These are phyloP conservation scores for Acanthamoeba triangularis DNA, from an alignment of 208 protist species.

Conservation along the genomic window DNA sequence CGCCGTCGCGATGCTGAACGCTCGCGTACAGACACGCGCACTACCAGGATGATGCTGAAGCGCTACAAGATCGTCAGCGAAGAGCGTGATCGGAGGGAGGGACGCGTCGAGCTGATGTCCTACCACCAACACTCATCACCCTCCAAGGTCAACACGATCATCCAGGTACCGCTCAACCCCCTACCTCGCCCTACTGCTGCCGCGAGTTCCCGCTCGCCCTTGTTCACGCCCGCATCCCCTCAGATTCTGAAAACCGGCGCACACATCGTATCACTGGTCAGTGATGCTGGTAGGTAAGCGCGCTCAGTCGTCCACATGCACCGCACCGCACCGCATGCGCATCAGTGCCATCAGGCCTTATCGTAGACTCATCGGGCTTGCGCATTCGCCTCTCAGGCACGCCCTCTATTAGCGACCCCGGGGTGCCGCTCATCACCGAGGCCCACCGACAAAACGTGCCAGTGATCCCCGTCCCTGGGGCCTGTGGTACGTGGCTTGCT, in stretches of 20 bases:
- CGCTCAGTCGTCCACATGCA: background rate
- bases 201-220: background rate
- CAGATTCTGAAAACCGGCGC: background rate
- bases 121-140: slow-evolving; percentile 70
- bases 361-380: too few species aligned
- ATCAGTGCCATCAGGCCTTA: background rate
- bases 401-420: slow-evolving; percentile 36
- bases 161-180: background rate
- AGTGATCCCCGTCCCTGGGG: slow-evolving; percentile 52
- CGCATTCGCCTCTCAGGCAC: background rate
- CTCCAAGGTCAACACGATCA: slow-evolving; percentile 13
- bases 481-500: slow-evolving; percentile 5
- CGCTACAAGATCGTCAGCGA: slow-evolving; percentile 50
- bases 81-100: background rate
- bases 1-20: background rate
- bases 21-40: slow-evolving; percentile 30
- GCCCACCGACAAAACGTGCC: slow-evolving; percentile 39
- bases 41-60: slow-evolving; percentile 36
- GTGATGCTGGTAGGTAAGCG: slow-evolving; percentile 69
- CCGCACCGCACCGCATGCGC: background rate
- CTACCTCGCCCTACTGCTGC: too few species aligned
- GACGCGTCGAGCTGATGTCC: slow-evolving; percentile 44
- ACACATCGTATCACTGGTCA: slow-evolving; percentile 60
- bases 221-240: background rate
- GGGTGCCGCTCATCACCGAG: slow-evolving; percentile 33